Evolutionary conservation across 2,329 filamentous ascomycete species (phyloP).

Genomic region (Botrytis pseudocinerea): DNA sequence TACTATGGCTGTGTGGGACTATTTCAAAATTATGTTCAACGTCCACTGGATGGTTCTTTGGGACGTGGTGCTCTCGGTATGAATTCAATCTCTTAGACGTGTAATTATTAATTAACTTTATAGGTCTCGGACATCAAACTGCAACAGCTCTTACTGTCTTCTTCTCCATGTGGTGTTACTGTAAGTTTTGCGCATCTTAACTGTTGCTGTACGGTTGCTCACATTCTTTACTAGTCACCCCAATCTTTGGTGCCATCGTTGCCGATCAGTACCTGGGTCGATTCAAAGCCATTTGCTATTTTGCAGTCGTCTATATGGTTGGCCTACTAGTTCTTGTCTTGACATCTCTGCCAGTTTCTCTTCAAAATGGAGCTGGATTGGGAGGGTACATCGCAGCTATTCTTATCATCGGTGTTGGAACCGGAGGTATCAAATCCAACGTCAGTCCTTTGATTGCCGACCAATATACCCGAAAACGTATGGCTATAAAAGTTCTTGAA

Average conservation of each 20-base stretch:
- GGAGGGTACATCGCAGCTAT: constrained; percentile 55
- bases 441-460: constrained; percentile 64
- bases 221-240: constrained; percentile 24
- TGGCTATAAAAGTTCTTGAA: constrained; percentile 50
- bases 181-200: constrained; percentile 35
- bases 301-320: constrained; percentile 49
- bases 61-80: constrained; percentile 48
- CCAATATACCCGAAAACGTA: constrained; percentile 49
- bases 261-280: constrained; percentile 60
- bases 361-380: constrained; percentile 47
- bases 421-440: constrained; percentile 63
- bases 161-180: constrained; percentile 54
- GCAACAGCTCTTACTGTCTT: constrained; percentile 55
- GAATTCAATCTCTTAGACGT: not conserved
- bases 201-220: not conserved
- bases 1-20: constrained; percentile 64
- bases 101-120: not conserved
- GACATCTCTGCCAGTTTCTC: constrained; percentile 53
- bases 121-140: constrained; percentile 53
- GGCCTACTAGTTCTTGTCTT: constrained; percentile 54
- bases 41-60: constrained; percentile 36
- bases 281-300: constrained; percentile 60
- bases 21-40: constrained; percentile 63
- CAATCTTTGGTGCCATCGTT: constrained; percentile 48
- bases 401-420: constrained; percentile 48